Base-by-base conservation (phyloP, 495 filamentous ascomycete species). In the Penicillium silybi region DNA sequence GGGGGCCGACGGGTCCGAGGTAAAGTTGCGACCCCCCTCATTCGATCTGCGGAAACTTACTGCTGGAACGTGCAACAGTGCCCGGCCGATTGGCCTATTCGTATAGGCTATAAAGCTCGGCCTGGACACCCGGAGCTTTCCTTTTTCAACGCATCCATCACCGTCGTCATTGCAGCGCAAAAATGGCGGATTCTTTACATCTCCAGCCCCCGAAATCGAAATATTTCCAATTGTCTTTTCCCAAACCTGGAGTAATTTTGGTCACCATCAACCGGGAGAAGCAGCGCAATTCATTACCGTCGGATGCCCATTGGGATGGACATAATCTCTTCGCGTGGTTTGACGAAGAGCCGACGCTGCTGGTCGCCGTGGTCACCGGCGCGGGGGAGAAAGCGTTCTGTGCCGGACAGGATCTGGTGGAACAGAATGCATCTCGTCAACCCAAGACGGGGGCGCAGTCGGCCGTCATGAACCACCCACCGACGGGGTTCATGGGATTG, bases 311-410 rank as follows among this genome's bases (percentile, higher is more conserved):
- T 55, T 65, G 56, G 52, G 78, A 81, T 57, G 67, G 72, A 44
- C 59, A 71, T 42, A 53, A 53, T 10, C 49, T 81, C 9, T 77
- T 71, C 52, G 52, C 65, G 34, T 81, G 77, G 76, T 68, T 78
- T 46, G 78, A 81, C 51, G 57, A 59, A 5, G 75, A 80, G 51
- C 75, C 77, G 2, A 61, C 56, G 7, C 56, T 80, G n/a, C 68
- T 74, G 5, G 71, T 77, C 9, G 74, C 66, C 0, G 69, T 81
- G 32, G 56, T 81, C 39, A 81, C 78, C 0, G 78, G 77, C 11
- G 59, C 58, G 3, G 78, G 78, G 9, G 69, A 77, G 2, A 71
- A 71, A 41, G 73, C 74, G 0, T 81, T 81, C 47, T 81, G 73
- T 51, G 76, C 78, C 0, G 78, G 78, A 0, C 69, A 73, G 22